Base-by-base conservation (phyloP, 768 basidiomycete species). In the Lentinula sp. region DNA sequence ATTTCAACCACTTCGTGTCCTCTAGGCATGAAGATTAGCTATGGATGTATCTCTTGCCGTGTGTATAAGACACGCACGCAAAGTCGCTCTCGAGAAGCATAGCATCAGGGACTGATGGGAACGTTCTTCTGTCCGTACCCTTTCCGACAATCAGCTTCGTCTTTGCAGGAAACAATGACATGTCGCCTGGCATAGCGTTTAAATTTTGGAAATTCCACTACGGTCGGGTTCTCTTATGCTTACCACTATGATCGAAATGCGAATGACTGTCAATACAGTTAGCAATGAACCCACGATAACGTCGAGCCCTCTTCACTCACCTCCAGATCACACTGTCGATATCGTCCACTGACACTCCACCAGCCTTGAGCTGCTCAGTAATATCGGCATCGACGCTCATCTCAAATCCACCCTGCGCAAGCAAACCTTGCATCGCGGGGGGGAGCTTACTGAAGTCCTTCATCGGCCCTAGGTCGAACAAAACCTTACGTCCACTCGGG, bases 301-400 rank as follows among this genome's bases (percentile, higher is more conserved):
- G 4, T 0, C 8, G 13, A 42, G 4, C 3, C 18, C 5, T 5
- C 45, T 1, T 37, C 2, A 48, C 28, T 28, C 28, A 65, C 68
- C 68, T 69, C 68, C 68, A 69, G 20, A 69, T 61, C 3, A 65
- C 66, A 18, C 62, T 58, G 39, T 56, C 51, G 35, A 69, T 66
- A 12, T 60, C 66, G 0, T 60, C 51, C 45, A 65, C 37, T 6
- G 37, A 48, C 32, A 67, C 55, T 2, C 65, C 66, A 10, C 55
- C 49, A 36, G 59, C 64, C 23, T 28, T n/a, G 2, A 69, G 60
- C 39, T 61, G 64, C 10, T 64, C 64, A 3, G 50, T 41, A 10
- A 67, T 59, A 51, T 68, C 68, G 12, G 36, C 18, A 12, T 59
- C 51, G 4, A 67, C 51, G 2, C 58, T 51, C 32, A 66, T 49